Percentiles rank a stretch among this genome's conserved stretches.
phyloP scores from a whole-genome alignment of 106 monocot genomes.

The Iris macrosiphon region DNA sequence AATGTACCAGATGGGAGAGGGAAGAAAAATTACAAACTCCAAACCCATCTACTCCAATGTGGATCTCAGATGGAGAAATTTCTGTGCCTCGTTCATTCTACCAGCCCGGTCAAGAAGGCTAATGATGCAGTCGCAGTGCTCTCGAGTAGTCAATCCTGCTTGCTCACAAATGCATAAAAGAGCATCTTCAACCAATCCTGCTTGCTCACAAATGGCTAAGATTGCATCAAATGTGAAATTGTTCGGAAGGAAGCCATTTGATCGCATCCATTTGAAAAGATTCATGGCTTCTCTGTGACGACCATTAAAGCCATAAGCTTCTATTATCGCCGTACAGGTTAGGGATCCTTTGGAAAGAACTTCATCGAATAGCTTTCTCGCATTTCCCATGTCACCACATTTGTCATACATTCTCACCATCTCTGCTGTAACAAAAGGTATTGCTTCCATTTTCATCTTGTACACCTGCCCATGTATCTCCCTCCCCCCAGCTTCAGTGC shows the following conservation, averaged over 20 bases:
- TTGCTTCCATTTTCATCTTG: slow-evolving; percentile 33
- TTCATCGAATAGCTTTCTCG: slow-evolving; percentile 27
- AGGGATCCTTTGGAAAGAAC: slow-evolving; percentile 34
- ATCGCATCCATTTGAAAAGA: slow-evolving; percentile 35
- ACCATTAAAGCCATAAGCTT: slow-evolving; percentile 36
- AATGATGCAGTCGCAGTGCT: slow-evolving; percentile 41
- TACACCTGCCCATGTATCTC: slow-evolving; percentile 64
- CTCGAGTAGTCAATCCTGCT: slow-evolving; percentile 33
- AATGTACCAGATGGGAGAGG: no score
- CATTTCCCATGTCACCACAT: slow-evolving; percentile 29
- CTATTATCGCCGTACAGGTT: slow-evolving; percentile 42
- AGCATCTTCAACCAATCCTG: slow-evolving; percentile 31
- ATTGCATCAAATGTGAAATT: slow-evolving; percentile 53
- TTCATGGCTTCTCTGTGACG: slow-evolving; percentile 30
- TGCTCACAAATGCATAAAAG: slow-evolving; percentile 36
- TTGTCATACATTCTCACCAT: slow-evolving; percentile 46
- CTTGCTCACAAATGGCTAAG: slow-evolving; percentile 43
- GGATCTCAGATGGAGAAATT: slow-evolving; percentile 38
- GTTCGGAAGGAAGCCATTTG: slow-evolving; percentile 48
- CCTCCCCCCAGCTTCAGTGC: slow-evolving; percentile 56
- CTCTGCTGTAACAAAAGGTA: slow-evolving; percentile 24
- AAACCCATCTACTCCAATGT: slow-evolving; percentile 7
- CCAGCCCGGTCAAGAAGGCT: slow-evolving; percentile 26
- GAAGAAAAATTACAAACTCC: background rate
- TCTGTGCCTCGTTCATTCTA: slow-evolving; percentile 42